Percentiles rank a stretch among this genome's conserved stretches.
Evolutionary conservation across 164 flowering plant genomes (phyloP).

Genomic region (Litsea cubeba): DNA sequence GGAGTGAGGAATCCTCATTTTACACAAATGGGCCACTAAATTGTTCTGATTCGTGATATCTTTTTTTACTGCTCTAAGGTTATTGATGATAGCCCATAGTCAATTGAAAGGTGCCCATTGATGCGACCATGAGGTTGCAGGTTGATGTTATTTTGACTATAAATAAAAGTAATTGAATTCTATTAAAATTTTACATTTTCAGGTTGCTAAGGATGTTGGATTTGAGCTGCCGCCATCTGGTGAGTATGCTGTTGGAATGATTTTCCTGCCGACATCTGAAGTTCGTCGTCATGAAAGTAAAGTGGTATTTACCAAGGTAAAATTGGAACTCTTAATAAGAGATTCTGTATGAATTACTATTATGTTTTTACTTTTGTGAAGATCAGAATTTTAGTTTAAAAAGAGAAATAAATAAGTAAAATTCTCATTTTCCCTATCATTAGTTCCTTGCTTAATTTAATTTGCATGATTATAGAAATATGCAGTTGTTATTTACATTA

Average conservation of each 20-base stretch:
- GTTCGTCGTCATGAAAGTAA: constrained; percentile 82
- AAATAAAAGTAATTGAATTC: too few relatives aligned
- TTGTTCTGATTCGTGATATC: not conserved
- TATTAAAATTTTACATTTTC: not conserved
- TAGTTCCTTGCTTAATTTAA: not conserved
- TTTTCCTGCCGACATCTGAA: constrained; percentile 89
- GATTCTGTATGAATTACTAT: not conserved
- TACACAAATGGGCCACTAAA: not conserved
- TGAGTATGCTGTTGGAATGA: constrained; percentile 95
- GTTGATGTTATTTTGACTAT: too few relatives aligned
- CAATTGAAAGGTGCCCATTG: too few relatives aligned
- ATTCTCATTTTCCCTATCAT: not conserved
- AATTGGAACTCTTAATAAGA: not conserved
- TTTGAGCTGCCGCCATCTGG: constrained; percentile 82
- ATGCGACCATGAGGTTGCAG: too few relatives aligned
- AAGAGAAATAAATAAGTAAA: not conserved
- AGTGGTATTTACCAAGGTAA: constrained; percentile 79
- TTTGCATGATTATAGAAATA: not conserved
- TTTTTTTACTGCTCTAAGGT: not conserved
- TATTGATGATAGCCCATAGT: too few relatives aligned
- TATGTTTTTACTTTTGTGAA: too few relatives aligned
- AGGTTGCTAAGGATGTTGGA: constrained; percentile 74
- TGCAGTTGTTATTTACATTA: too few relatives aligned
- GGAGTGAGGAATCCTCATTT: not conserved
- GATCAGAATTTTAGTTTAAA: too few relatives aligned